Evolutionary conservation across 2,329 filamentous ascomycete species (phyloP).

Genomic region (Tolypocladium tropicale): DNA sequence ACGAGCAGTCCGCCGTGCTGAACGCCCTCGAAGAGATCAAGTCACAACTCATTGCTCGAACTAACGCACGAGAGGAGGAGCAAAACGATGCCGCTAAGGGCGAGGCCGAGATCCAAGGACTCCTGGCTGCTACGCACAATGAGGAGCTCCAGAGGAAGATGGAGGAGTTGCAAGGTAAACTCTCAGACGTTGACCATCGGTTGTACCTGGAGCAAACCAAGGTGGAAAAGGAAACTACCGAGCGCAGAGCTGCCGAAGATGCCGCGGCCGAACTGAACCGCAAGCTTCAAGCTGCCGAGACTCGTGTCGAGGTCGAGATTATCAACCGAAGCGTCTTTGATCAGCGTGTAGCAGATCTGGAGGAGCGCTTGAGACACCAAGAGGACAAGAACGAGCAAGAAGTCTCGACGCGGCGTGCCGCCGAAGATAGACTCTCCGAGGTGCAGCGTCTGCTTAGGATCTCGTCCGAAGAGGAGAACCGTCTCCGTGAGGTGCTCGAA

Average conservation of each 20-base stretch:
- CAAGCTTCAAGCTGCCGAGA: conserved; percentile 46
- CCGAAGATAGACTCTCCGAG: conserved; percentile 64
- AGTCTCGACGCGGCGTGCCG: conserved; percentile 49
- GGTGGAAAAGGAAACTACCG: conserved; percentile 36
- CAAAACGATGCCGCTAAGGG: conserved; percentile 39
- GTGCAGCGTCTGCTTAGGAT: conserved; percentile 59
- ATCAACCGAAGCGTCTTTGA: conserved; percentile 49
- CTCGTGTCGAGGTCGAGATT: conserved; percentile 49
- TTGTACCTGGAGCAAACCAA: conserved; percentile 36
- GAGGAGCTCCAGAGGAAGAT: conserved; percentile 43
- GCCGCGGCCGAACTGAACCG: conserved; percentile 40
- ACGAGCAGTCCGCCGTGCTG: conserved; percentile 42
- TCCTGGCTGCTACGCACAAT: conserved; percentile 36
- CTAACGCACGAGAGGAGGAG: conserved; percentile 21
- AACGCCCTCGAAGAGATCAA: conserved; percentile 58
- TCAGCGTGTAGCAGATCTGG: conserved; percentile 56
- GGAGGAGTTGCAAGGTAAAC: conserved; percentile 48
- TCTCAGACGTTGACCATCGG: conserved; percentile 49
- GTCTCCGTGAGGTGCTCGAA: conserved; percentile 55
- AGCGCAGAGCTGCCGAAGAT: conserved; percentile 43
- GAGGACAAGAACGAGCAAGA: conserved; percentile 57
- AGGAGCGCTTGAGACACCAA: conserved; percentile 54
- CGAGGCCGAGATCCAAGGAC: conserved; percentile 33
- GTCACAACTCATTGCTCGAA: conserved; percentile 27
- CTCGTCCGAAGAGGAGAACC: conserved; percentile 62